phyloP scores from a whole-genome alignment of 2,329 filamentous ascomycete genomes.

The Fusarium sp. region DNA sequence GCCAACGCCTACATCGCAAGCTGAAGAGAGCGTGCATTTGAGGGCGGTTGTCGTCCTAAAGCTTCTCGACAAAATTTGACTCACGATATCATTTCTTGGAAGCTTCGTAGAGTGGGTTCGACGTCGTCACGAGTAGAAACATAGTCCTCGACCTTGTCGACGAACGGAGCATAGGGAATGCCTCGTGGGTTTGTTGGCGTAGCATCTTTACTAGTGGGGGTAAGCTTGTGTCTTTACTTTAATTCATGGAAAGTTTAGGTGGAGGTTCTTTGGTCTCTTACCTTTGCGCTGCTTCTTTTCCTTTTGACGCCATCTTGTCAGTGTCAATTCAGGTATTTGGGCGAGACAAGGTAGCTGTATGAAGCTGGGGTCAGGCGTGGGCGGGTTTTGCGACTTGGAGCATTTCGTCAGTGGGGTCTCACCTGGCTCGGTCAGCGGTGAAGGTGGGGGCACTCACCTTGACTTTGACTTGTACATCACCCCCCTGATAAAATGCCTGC shows the following conservation, averaged over 20 bases:
- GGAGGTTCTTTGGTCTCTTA: conserved; percentile 32
- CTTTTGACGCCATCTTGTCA: conserved; percentile 55
- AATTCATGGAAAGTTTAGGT: not conserved
- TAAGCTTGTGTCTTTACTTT: conserved; percentile 20
- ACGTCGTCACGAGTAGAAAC: conserved; percentile 81
- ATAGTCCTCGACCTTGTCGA: conserved; percentile 90
- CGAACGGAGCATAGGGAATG: conserved; percentile 85
- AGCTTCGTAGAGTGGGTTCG: conserved; percentile 81
- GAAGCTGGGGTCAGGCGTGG: conserved; percentile 38
- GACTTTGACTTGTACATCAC: not conserved
- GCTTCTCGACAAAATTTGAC: conserved; percentile 43
- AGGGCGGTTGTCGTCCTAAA: conserved; percentile 7
- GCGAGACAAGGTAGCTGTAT: conserved; percentile 33
- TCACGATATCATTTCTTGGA: conserved; percentile 95
- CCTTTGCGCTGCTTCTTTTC: conserved; percentile 51
- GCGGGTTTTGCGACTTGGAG: conserved; percentile 45
- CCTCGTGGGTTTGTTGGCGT: conserved; percentile 80
- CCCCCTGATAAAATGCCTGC: not conserved
- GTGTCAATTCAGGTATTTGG: conserved; percentile 32
- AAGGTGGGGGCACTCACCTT: conserved; percentile 42
- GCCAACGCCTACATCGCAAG: conserved; percentile 6
- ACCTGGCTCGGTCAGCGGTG: conserved; percentile 42
- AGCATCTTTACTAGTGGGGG: conserved; percentile 54
- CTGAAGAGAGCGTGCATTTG: conserved; percentile 17
- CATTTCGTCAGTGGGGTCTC: conserved; percentile 48